Base-by-base conservation (phyloP, 2,329 filamentous ascomycete genomes). In the Dichotomopilus funicola region DNA sequence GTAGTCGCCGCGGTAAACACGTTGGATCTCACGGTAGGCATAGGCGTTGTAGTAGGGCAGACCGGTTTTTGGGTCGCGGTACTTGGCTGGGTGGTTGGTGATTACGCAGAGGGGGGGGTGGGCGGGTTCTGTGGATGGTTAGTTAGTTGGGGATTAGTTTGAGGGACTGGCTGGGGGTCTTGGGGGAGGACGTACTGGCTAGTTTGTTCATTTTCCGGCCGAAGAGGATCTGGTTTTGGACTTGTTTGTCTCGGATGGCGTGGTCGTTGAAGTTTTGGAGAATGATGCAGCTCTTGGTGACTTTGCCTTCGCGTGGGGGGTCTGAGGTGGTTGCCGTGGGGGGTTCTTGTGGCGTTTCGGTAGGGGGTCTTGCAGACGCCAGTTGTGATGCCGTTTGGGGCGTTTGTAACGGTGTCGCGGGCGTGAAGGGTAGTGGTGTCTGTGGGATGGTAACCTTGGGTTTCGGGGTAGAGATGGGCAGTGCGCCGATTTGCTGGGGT, bases 1-100 rank as follows among this genome's bases (percentile, higher is more conserved):
- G 69, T 91, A 91, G 45, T 89, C 84, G 44, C 89, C 87, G 1
- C 77, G 80, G 51, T 82, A 73, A 11, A 95, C 78, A 54, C 86
- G 82, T 65, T 89, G 86, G 46, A 97, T 87, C 69, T 95, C 85
- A 64, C 83, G 83, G 72, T 91, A 96, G 0, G 91, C 91, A 59
- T 86, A 81, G 44, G 83, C 76, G 67, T 92, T 92, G 60, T 83
- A 80, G 71, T 92, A 99, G 0, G 86, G 83, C 12, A 97, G 78
- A 0, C 89, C 88, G 0, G 92, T 97, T 62, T 82, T 80, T 0
- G 91, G 89, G 69, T 99, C 94, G 31, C 85, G 82, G 70, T 95
- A 97, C 53, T 83, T 83, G 10, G 92, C 94, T 4, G 86, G 82
- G 52, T 86, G 81, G 65, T 86, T 87, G 1, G 90, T 96, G 67